Conservation (phyloP, 495 filamentous ascomycete genomes). For the Glutinoglossum americanum region DNA sequence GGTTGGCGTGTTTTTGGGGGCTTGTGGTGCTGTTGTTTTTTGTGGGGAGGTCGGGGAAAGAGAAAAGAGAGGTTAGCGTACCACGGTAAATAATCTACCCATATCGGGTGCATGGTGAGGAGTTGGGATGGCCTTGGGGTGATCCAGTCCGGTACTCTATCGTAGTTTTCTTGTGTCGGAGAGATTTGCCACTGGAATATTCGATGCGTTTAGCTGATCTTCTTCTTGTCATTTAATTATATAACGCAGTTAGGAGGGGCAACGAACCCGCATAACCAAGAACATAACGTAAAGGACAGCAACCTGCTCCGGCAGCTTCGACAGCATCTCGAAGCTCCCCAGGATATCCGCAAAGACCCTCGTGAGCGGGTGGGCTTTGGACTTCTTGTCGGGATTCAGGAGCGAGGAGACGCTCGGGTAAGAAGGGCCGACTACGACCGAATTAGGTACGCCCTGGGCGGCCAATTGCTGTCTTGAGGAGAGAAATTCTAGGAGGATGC, state of each 20-base stretch:
- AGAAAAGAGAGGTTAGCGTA: background rate
- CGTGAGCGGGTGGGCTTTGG: conserved; percentile 37
- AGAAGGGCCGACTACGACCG: conserved; percentile 51
- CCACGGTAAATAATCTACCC: conserved; percentile 17
- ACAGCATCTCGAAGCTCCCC: conserved; percentile 48
- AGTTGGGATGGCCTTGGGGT: conserved; percentile 11
- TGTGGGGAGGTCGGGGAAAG: no score
- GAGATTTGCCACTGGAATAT: conserved; percentile 15
- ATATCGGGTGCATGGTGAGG: conserved; percentile 13
- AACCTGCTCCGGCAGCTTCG: conserved; percentile 48
- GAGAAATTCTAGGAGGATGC: conserved; percentile 59
- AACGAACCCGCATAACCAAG: conserved; percentile 1
- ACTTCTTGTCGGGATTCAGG: background rate
- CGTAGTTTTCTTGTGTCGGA: conserved; percentile 11
- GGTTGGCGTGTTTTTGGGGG: no score
- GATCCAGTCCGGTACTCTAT: conserved; percentile 12
- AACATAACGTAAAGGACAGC: conserved; percentile 63
- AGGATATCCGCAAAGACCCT: conserved; percentile 70
- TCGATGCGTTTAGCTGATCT: no score
- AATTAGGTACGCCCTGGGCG: conserved; percentile 20
- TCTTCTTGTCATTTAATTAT: no score
- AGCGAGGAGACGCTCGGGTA: background rate
- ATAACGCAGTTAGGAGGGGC: no score
- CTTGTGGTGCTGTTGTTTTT: no score
- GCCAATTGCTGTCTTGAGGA: conserved; percentile 39